Evolutionary conservation across 192 early-diverging fungal species (phyloP).

Genomic region (Coemansia sp.): DNA sequence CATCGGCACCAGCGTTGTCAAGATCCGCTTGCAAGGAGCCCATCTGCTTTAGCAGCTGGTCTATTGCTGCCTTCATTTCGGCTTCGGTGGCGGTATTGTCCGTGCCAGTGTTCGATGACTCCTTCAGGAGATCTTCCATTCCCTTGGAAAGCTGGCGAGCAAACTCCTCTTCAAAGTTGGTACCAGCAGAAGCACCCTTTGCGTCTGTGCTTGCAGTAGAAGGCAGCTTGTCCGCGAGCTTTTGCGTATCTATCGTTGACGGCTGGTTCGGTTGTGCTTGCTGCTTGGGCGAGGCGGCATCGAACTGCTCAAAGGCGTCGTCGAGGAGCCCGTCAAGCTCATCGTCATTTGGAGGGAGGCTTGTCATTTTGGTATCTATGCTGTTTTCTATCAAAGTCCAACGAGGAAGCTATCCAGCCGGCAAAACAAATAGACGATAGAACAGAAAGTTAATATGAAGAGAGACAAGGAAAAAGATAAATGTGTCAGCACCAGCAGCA

Average conservation of each 20-base stretch:
- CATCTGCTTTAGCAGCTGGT: constrained; percentile 67
- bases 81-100: constrained; percentile 22
- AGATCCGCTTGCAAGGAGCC: constrained; percentile 56
- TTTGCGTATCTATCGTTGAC: not conserved
- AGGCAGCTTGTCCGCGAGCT: not conserved
- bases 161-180: constrained; percentile 67
- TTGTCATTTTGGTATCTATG: constrained; percentile 22
- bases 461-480: not conserved
- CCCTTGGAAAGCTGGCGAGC: constrained; percentile 70
- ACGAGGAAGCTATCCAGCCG: not conserved
- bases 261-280: constrained; percentile 29
- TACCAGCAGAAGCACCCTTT: constrained; percentile 24
- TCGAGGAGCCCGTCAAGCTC: constrained; percentile 71
- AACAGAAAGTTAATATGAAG: not conserved
- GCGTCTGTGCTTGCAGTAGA: not conserved
- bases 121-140: constrained; percentile 68
- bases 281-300: constrained; percentile 33
- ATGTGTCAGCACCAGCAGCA: not conserved
- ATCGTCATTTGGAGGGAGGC: constrained; percentile 55
- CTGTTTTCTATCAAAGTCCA: not conserved
- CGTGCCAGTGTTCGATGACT: constrained; percentile 19
- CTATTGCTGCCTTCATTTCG: constrained; percentile 73
- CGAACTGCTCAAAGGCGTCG: constrained; percentile 77
- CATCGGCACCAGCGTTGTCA: not conserved
- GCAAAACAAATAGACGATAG: not conserved